Percentiles rank a stretch among this genome's conserved stretches.
Conservation (phyloP, 768 basidiomycete genomes). For the Chiua virens region DNA sequence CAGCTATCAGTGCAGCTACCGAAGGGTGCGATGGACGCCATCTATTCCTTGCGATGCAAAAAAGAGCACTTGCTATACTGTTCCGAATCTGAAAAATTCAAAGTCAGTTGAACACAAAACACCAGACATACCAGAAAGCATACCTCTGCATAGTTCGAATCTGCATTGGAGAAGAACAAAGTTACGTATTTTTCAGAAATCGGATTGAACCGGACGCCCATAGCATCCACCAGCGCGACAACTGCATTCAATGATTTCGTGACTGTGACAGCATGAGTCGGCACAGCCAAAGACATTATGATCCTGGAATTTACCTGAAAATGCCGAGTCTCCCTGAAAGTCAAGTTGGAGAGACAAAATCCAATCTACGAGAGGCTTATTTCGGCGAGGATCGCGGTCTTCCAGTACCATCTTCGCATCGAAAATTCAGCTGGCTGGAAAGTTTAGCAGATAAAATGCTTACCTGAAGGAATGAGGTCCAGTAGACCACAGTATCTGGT, state of each 20-base stretch:
- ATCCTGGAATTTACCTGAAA: conserved; percentile 59
- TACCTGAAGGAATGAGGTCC: conserved; percentile 62
- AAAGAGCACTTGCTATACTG: conserved; percentile 66
- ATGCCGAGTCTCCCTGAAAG: conserved; percentile 83
- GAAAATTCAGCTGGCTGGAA: conserved; percentile 4
- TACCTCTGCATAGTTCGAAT: conserved; percentile 87
- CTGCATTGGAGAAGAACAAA: conserved; percentile 70
- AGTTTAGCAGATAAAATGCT: background rate
- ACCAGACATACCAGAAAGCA: conserved; percentile 1
- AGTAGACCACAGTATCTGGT: conserved; percentile 79
- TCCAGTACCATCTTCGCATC: conserved; percentile 48
- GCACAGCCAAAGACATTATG: background rate
- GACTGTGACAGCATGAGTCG: conserved; percentile 47
- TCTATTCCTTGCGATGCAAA: conserved; percentile 53
- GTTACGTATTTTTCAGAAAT: conserved; percentile 68
- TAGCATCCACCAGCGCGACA: conserved; percentile 62
- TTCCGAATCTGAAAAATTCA: conserved; percentile 54
- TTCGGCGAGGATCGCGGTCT: conserved; percentile 80
- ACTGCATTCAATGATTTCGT: conserved; percentile 71
- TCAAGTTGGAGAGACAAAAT: conserved; percentile 75
- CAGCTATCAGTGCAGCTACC: conserved; percentile 50
- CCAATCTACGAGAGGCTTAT: conserved; percentile 72
- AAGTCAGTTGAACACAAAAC: background rate
- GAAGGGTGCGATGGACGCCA: conserved; percentile 72
- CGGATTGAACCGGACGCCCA: conserved; percentile 65